Conservation (phyloP, 352 stramenopile genomes). For the Phytopythium cucurbitacearum region DNA sequence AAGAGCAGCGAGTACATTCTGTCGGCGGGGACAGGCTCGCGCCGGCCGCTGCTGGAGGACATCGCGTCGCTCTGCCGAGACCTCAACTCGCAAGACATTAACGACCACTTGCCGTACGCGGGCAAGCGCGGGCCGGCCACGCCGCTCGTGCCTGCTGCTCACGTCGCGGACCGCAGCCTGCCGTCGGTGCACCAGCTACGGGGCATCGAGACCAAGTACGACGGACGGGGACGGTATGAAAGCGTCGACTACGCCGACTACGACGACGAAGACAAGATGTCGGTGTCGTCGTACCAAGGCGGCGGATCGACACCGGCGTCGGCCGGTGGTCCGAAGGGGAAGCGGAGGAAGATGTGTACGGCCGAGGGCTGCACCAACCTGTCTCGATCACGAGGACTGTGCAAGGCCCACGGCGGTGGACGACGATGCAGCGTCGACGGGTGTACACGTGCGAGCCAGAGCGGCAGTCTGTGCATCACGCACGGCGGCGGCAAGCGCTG, state of each 20-base stretch:
- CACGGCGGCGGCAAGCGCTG: slow-evolving; percentile 82
- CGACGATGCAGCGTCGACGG: slow-evolving; percentile 74
- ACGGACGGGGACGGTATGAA: slow-evolving; percentile 1
- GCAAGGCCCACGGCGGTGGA: slow-evolving; percentile 73
- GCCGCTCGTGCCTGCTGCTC: background rate
- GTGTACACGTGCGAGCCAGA: slow-evolving; percentile 75
- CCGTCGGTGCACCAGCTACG: slow-evolving; percentile 4
- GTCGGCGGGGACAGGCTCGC: slow-evolving; percentile 19
- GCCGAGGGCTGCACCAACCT: slow-evolving; percentile 71
- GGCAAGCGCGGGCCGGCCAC: slow-evolving; percentile 5
- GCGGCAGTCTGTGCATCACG: slow-evolving; percentile 77
- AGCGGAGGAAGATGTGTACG: slow-evolving; percentile 81
- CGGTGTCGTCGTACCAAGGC: slow-evolving; percentile 5
- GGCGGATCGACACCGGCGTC: slow-evolving; percentile 12
- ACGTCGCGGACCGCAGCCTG: background rate
- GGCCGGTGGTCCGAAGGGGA: slow-evolving; percentile 32
- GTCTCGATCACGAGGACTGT: slow-evolving; percentile 70
- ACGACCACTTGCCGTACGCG: slow-evolving; percentile 17
- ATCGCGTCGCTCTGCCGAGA: slow-evolving; percentile 77
- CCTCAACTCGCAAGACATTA: slow-evolving; percentile 64
- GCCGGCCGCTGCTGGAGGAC: slow-evolving; percentile 62
- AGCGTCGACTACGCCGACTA: slow-evolving; percentile 11
- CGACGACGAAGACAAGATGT: slow-evolving; percentile 18
- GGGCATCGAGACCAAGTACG: slow-evolving; percentile 6
- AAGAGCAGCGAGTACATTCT: slow-evolving; percentile 63